These are phyloP conservation scores for Penicillium paradoxum DNA, from an alignment of 495 filamentous ascomycete species.

Conservation along the genomic window DNA sequence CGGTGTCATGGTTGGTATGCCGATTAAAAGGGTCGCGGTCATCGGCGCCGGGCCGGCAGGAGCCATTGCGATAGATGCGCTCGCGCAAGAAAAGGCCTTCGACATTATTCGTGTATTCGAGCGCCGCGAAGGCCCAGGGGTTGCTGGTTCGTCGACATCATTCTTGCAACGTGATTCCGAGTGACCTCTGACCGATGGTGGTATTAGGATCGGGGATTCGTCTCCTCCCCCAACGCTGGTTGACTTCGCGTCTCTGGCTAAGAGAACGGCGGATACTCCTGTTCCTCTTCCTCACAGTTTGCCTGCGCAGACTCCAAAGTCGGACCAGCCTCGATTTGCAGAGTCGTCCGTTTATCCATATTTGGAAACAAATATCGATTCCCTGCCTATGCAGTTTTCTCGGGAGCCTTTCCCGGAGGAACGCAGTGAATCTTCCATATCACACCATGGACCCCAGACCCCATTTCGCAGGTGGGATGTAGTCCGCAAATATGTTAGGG, in stretches of 20 bases:
- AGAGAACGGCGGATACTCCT: background rate
- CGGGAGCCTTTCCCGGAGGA: background rate
- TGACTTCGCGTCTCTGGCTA: background rate
- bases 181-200: no score
- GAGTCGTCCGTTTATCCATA: background rate
- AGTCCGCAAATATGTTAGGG: background rate
- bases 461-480: background rate
- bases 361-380: background rate
- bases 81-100: slow-evolving; percentile 44
- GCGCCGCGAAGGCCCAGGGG: slow-evolving; percentile 42
- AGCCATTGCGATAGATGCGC: slow-evolving; percentile 44
- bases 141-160: slow-evolving; percentile 33
- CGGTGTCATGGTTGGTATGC: background rate
- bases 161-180: background rate
- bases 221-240: background rate
- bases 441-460: background rate
- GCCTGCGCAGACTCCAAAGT: background rate
- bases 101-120: slow-evolving; percentile 48
- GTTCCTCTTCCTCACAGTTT: background rate
- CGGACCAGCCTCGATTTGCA: background rate
- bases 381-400: background rate
- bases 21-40: slow-evolving; percentile 33
- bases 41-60: slow-evolving; percentile 49
- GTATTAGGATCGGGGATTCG: background rate
- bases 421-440: background rate